phyloP scores from a whole-genome alignment of 345 rosid genomes.

The Boechera divaricarpa region DNA sequence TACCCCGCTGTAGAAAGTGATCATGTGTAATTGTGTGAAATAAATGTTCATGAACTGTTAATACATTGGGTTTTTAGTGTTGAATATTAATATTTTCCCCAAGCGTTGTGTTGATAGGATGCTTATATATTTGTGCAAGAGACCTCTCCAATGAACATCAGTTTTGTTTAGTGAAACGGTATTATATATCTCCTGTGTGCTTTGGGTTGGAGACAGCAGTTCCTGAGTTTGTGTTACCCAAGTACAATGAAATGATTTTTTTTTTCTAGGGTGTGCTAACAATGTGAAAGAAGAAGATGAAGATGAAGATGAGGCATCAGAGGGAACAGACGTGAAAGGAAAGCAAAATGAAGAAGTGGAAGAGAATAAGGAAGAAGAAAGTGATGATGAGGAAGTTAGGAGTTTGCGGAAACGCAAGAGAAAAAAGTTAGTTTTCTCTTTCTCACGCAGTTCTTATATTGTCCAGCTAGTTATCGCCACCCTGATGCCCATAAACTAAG shows the following conservation, averaged over 20 bases:
- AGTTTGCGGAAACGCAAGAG: conserved; percentile 52
- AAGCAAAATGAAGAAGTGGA: conserved; percentile 45
- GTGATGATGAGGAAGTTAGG: conserved; percentile 37
- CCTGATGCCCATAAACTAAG: conserved; percentile 26
- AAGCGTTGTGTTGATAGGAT: conserved; percentile 3
- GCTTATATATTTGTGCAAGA: conserved; percentile 19
- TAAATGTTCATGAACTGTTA: neutral
- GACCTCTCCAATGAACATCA: conserved; percentile 17
- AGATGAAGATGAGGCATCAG: conserved; percentile 38
- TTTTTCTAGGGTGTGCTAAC: conserved; percentile 34
- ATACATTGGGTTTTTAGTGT: neutral
- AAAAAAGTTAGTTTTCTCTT: conserved; percentile 50
- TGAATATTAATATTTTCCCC: neutral
- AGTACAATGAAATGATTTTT: conserved; percentile 17
- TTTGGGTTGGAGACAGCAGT: conserved; percentile 10
- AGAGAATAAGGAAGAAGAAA: conserved; percentile 44
- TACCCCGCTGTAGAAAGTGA: conserved; percentile 14
- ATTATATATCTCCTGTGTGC: neutral
- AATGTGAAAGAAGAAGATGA: conserved; percentile 36
- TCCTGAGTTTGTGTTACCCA: conserved; percentile 22
- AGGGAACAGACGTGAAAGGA: conserved; percentile 40
- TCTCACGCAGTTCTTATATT: conserved; percentile 19
- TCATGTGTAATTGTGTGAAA: conserved; percentile 3
- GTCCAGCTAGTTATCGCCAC: neutral
- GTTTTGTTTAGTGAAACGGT: neutral